Base-by-base conservation (phyloP, 2,329 filamentous ascomycete genomes). In the Colletotrichum karsti region DNA sequence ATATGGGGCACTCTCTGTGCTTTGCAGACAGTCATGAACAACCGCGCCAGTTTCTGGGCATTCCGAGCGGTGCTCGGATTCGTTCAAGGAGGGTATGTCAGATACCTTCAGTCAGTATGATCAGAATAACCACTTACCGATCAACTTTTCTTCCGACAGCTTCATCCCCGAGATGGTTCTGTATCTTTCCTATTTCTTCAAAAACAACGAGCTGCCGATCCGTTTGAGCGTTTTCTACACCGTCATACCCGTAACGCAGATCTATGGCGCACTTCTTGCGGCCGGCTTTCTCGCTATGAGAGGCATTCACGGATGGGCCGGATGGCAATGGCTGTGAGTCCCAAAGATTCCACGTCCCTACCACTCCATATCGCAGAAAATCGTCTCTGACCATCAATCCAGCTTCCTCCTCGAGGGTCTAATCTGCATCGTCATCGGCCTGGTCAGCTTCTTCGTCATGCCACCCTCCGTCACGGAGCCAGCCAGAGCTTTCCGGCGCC, bases 141-240 rank as follows among this genome's bases (percentile, higher is more conserved):
- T 12, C 33, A 9, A 35, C 33, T 12, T 12, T 12, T 35, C 7
- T 35, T 12, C 3, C 33, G 9, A 9, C 8, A 35, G 82, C 1
- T 84, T 84, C 63, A 84, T 84, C 33, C 82, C 50, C 39, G 70
- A 50, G 37, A 58, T 70, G 89, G 87, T 92, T 55, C 80, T 91
- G 1, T 92, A 92, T 54, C 56, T 75, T 18, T 72, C 70, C 4
- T 75, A 74, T 55, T 75, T 72, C 50, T 75, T 71, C 58, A 75
- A 72, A 42, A 66, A 67, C 13, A 68, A 63, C 3, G 73, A 75
- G 56, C 62, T 75, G 10, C 70, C 73, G 0, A 84, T 87, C 24
- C 87, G 92, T 0, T 81, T 94, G 4, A 88, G 88, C 44, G 90
- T 84, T 73, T 93, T 93, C 77, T 94, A 91, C 91, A 82, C 81